Percentiles rank a stretch among this genome's conserved stretches.
Conservation (phyloP, 2,329 filamentous ascomycete genomes). For the Penicillium digitatum region DNA sequence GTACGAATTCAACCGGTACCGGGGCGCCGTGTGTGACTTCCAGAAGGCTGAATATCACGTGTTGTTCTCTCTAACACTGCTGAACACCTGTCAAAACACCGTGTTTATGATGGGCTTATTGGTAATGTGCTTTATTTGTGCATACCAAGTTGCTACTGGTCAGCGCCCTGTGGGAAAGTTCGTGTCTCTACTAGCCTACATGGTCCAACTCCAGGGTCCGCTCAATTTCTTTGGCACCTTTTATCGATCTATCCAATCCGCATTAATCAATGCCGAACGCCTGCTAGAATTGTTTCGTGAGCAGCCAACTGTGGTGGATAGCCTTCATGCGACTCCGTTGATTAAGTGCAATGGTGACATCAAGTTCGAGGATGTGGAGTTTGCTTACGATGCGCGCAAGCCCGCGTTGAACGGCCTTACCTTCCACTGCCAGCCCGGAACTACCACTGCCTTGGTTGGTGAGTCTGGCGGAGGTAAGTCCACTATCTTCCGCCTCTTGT, state of each 20-base stretch:
- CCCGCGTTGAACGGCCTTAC: conserved; percentile 77
- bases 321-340: conserved; percentile 60
- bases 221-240: conserved; percentile 91
- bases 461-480: conserved; percentile 97
- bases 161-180: conserved; percentile 66
- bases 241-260: conserved; percentile 91
- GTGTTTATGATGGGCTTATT: conserved; percentile 76
- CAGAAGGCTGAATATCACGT: conserved; percentile 73
- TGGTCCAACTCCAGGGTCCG: conserved; percentile 74
- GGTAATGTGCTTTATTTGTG: conserved; percentile 67
- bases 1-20: conserved; percentile 72
- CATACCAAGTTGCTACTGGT: conserved; percentile 69
- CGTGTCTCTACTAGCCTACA: conserved; percentile 69
- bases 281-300: conserved; percentile 96
- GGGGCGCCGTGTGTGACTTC: conserved; percentile 65
- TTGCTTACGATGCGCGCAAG: conserved; percentile 83
- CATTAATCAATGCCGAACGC: conserved; percentile 95
- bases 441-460: conserved; percentile 91
- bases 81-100: conserved; percentile 76
- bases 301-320: conserved; percentile 82
- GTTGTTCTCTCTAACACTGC: conserved; percentile 68
- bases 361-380: conserved; percentile 81
- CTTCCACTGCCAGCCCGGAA: conserved; percentile 83
- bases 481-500: conserved; percentile 90
- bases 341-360: conserved; percentile 73